Conservation (phyloP, 495 filamentous ascomycete genomes). For the Penicillium malachiteum region DNA sequence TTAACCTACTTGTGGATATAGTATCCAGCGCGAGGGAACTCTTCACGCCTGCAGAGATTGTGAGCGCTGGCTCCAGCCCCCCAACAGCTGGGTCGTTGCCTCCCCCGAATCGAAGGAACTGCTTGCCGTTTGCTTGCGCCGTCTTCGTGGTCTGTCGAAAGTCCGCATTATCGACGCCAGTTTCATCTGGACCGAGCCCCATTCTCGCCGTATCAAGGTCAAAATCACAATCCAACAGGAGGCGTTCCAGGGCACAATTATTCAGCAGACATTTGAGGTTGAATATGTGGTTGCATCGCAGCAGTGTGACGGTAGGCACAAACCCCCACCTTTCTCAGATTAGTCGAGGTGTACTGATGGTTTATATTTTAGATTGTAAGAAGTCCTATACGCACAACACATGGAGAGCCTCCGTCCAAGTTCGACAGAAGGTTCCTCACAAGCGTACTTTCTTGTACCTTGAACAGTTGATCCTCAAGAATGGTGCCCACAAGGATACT, state of each 20-base stretch:
- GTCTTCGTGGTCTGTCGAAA: constrained; percentile 75
- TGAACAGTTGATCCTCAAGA: constrained; percentile 94
- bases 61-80: constrained; percentile 90
- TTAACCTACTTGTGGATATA: not conserved
- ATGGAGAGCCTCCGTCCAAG: constrained; percentile 82
- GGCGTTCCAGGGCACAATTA: constrained; percentile 69
- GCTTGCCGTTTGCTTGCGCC: constrained; percentile 82
- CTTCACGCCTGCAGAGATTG: constrained; percentile 88
- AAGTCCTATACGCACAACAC: constrained; percentile 96
- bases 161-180: constrained; percentile 90
- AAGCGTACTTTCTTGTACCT: constrained; percentile 97
- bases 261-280: constrained; percentile 94
- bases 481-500: constrained; percentile 86
- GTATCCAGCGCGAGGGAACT: constrained; percentile 78
- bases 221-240: constrained; percentile 89
- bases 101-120: constrained; percentile 83
- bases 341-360: not conserved
- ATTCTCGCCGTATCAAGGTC: constrained; percentile 84
- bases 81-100: constrained; percentile 79
- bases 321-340: too few species aligned
- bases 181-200: constrained; percentile 98
- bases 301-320: constrained; percentile 56
- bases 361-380: constrained; percentile 65
- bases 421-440: constrained; percentile 94
- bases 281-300: constrained; percentile 84